Evolutionary conservation across 306 rosid species (phyloP).

Genomic region (Cyamopsis tetragonoloba): DNA sequence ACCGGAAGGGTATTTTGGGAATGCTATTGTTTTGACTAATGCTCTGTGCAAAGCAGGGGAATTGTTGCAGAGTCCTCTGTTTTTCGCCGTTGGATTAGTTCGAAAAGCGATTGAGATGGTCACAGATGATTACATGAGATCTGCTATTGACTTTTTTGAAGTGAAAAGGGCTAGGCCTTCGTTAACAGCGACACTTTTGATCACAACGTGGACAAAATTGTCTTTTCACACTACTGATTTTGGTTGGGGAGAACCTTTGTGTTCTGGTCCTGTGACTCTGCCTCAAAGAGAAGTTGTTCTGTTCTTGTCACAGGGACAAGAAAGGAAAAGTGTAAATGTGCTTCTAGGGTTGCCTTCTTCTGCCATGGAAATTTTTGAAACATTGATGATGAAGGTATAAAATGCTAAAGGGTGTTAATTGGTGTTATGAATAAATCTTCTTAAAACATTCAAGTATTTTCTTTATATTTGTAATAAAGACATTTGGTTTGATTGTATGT

Average conservation of each 20-base stretch:
- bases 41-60: constrained; percentile 54
- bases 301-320: constrained; percentile 56
- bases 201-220: constrained; percentile 75
- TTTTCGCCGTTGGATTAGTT: constrained; percentile 48
- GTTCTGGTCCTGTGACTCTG: constrained; percentile 69
- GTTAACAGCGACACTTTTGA: constrained; percentile 58
- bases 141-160: constrained; percentile 79
- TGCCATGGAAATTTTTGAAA: constrained; percentile 64
- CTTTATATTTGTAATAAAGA: not conserved
- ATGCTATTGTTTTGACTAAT: constrained; percentile 67
- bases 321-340: constrained; percentile 55
- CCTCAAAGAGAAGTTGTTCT: constrained; percentile 66
- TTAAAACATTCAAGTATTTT: not conserved
- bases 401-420: not conserved
- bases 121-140: constrained; percentile 63
- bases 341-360: constrained; percentile 78
- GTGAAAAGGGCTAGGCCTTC: constrained; percentile 70
- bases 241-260: constrained; percentile 80
- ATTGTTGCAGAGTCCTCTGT: constrained; percentile 45
- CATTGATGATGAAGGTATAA: constrained; percentile 39
- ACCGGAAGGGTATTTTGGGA: constrained; percentile 70
- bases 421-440: not conserved
- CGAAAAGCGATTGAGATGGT: constrained; percentile 55
- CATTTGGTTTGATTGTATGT: not conserved
- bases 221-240: constrained; percentile 65